Percentiles rank a stretch among this genome's conserved stretches.
Conservation (phyloP, 495 filamentous ascomycete genomes). For the Hypoxylon subgilvum region DNA sequence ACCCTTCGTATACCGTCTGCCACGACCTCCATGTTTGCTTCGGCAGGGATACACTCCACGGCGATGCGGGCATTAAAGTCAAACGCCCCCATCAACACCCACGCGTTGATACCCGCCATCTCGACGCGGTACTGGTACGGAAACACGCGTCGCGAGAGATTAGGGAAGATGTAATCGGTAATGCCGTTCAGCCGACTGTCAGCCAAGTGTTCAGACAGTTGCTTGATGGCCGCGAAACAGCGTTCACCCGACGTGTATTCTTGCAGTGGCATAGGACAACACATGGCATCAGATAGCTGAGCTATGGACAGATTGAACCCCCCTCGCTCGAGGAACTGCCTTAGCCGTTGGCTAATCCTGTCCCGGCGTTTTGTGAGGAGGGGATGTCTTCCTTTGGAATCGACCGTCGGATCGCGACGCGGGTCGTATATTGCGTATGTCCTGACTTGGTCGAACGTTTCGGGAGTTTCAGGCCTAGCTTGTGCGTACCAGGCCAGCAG, state of each 20-base stretch:
- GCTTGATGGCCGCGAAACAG: constrained; percentile 29
- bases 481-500: constrained; percentile 23
- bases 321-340: background rate
- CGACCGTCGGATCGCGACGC: constrained; percentile 29
- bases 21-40: constrained; percentile 13
- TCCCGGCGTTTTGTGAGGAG: background rate
- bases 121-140: constrained; percentile 36
- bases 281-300: background rate
- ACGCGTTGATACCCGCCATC: constrained; percentile 40
- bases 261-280: constrained; percentile 22
- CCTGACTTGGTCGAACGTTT: background rate
- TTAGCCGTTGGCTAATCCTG: constrained; percentile 4
- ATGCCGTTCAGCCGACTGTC: constrained; percentile 1
- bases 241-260: constrained; percentile 39
- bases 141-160: constrained; percentile 27
- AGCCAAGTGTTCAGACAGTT: background rate
- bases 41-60: constrained; percentile 28
- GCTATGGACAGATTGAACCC: background rate
- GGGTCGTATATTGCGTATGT: constrained; percentile 29
- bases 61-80: constrained; percentile 37
- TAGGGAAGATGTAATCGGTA: constrained; percentile 9
- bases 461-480: background rate
- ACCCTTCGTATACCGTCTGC: constrained; percentile 24
- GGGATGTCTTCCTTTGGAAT: background rate
- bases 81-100: constrained; percentile 36